These are phyloP conservation scores for Pseudogymnoascus sp. DNA, from an alignment of 2,329 filamentous ascomycete genomes.

Conservation along the genomic window DNA sequence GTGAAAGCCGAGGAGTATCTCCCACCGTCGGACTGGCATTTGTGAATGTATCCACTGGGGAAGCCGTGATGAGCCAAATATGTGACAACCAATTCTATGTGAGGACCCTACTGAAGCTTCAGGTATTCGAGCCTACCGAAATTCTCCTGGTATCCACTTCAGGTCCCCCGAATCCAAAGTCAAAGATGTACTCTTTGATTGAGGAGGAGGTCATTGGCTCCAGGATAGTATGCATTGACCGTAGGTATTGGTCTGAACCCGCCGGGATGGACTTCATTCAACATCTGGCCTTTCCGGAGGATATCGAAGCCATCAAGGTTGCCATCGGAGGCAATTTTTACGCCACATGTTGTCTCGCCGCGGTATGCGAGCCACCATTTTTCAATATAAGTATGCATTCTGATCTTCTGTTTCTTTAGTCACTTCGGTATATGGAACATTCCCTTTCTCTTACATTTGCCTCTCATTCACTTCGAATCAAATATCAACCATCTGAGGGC, in stretches of 20 bases:
- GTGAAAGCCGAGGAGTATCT: slow-evolving; percentile 78
- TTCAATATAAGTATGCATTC: neutral
- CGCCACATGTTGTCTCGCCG: slow-evolving; percentile 75
- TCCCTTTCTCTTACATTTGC: slow-evolving; percentile 62
- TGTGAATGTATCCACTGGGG: slow-evolving; percentile 76
- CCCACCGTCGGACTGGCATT: slow-evolving; percentile 81
- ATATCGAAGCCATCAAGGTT: slow-evolving; percentile 73
- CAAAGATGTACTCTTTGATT: slow-evolving; percentile 67
- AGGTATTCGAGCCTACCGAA: slow-evolving; percentile 69
- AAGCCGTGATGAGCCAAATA: slow-evolving; percentile 81
- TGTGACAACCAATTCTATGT: slow-evolving; percentile 90
- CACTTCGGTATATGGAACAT: slow-evolving; percentile 71
- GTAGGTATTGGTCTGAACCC: slow-evolving; percentile 76
- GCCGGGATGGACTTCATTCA: slow-evolving; percentile 71
- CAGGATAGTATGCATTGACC: slow-evolving; percentile 58
- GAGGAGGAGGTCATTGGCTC: slow-evolving; percentile 62
- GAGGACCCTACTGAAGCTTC: slow-evolving; percentile 78
- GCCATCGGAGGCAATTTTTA: slow-evolving; percentile 79
- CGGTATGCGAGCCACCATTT: slow-evolving; percentile 47
- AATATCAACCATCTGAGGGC: slow-evolving; percentile 80
- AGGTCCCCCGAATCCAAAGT: slow-evolving; percentile 57
- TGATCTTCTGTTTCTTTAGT: slow-evolving; percentile 41
- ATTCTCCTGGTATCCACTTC: slow-evolving; percentile 71
- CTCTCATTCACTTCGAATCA: slow-evolving; percentile 74
- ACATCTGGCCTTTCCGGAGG: slow-evolving; percentile 69